These are phyloP conservation scores for Danielozyma ontarioensis DNA, from an alignment of 805 yeast genomes.

Conservation along the genomic window DNA sequence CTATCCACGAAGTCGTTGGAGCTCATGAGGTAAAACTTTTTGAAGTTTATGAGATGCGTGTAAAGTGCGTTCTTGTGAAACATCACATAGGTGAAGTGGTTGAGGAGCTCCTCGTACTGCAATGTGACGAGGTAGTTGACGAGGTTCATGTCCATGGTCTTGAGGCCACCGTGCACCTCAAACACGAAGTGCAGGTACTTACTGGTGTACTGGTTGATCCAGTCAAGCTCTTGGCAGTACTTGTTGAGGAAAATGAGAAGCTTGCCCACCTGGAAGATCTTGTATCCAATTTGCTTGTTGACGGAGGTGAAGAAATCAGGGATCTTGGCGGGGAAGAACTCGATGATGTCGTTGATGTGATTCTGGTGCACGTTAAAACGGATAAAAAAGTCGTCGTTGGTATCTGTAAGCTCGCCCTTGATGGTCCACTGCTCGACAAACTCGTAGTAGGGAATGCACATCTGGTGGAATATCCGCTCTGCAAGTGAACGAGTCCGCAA, in stretches of 20 bases:
- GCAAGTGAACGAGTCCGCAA: slow-evolving; percentile 40
- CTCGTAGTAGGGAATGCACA: slow-evolving; percentile 56
- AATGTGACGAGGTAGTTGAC: slow-evolving; percentile 28
- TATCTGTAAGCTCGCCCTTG: slow-evolving; percentile 56
- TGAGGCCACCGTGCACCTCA: slow-evolving; percentile 27
- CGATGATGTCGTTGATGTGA: slow-evolving; percentile 31
- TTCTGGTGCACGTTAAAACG: slow-evolving; percentile 22
- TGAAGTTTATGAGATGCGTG: slow-evolving; percentile 56
- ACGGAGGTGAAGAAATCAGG: slow-evolving; percentile 41
- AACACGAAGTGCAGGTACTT: slow-evolving; percentile 27
- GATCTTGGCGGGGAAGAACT: slow-evolving; percentile 25
- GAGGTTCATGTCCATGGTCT: slow-evolving; percentile 27
- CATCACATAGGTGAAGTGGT: slow-evolving; percentile 46
- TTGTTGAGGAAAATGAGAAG: slow-evolving; percentile 58
- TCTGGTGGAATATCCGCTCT: slow-evolving; percentile 35
- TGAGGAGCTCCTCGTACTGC: slow-evolving; percentile 50
- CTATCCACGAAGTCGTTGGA: slow-evolving; percentile 79
- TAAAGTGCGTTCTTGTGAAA: slow-evolving; percentile 43
- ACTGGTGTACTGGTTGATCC: slow-evolving; percentile 46
- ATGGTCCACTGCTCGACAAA: slow-evolving; percentile 63
- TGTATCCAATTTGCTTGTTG: slow-evolving; percentile 29
- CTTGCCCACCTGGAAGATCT: slow-evolving; percentile 66
- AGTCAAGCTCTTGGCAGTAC: slow-evolving; percentile 62
- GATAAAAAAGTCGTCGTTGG: slow-evolving; percentile 60
- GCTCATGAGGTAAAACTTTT: slow-evolving; percentile 63